phyloP scores from a whole-genome alignment of 2,329 filamentous ascomycete species.

The Lasiodiplodia hormozganensis region DNA sequence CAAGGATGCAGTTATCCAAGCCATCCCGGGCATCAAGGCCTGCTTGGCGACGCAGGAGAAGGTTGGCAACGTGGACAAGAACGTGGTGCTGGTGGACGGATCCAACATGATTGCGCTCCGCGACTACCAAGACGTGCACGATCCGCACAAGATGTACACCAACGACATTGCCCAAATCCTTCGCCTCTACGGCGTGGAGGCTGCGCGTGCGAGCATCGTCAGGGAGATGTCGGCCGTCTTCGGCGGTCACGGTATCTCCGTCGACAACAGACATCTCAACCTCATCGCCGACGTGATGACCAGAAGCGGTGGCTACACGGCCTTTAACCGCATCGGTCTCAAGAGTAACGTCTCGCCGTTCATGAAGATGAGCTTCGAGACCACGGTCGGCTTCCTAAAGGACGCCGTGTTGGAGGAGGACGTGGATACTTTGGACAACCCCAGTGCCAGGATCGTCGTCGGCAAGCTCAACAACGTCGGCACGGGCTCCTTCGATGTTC shows the following conservation, averaged over 20 bases:
- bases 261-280: conserved; percentile 91
- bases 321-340: conserved; percentile 91
- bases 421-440: conserved; percentile 84
- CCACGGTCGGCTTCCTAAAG: conserved; percentile 89
- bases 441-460: conserved; percentile 86
- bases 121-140: conserved; percentile 81
- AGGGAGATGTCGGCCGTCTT: conserved; percentile 87
- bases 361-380: conserved; percentile 99
- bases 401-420: conserved; percentile 91
- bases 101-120: conserved; percentile 93
- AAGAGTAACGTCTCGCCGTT: conserved; percentile 86
- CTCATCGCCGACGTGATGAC: conserved; percentile 99
- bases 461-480: conserved; percentile 83
- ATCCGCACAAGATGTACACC: conserved; percentile 84
- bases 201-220: conserved; percentile 85
- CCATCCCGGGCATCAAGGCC: conserved; percentile 76
- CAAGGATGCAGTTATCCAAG: conserved; percentile 81
- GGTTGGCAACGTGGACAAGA: conserved; percentile 53
- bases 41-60: conserved; percentile 70
- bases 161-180: conserved; percentile 93
- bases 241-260: conserved; percentile 85
- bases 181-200: conserved; percentile 88
- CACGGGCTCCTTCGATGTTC: conserved; percentile 90
- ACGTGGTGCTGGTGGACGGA: conserved; percentile 75
- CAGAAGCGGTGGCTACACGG: conserved; percentile 83